Evolutionary conservation across 139 green algal genomes (phyloP).

Genomic region (Chlorella vulgaris): DNA sequence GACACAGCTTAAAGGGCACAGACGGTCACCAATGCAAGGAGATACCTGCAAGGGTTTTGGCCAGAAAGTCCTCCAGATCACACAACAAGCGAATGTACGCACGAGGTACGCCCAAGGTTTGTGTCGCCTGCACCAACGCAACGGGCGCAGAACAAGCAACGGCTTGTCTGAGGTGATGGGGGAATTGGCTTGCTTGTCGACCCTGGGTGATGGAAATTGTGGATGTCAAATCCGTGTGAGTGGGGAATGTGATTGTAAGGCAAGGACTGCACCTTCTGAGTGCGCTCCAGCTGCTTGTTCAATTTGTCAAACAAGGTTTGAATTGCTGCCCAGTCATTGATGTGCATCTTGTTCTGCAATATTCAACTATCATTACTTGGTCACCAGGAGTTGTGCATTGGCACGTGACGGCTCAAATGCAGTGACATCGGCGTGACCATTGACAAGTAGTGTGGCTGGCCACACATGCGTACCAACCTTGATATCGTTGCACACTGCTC

Average conservation of each 20-base stretch:
- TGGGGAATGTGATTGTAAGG: not conserved
- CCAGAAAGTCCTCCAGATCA: constrained; percentile 93
- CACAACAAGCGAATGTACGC: constrained; percentile 90
- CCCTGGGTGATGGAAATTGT: no score
- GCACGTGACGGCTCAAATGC: not conserved
- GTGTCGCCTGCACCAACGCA: constrained; percentile 10
- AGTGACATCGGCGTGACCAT: no score
- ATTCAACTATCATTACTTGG: not conserved
- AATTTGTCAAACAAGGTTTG: constrained; percentile 95
- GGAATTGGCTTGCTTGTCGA: no score
- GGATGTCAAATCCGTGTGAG: not conserved
- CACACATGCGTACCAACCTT: constrained; percentile 49
- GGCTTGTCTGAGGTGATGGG: no score
- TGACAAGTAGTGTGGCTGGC: no score
- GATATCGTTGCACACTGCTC: constrained; percentile 85
- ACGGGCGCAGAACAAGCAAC: no score
- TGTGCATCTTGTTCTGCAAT: constrained; percentile 96
- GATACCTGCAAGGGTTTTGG: constrained; percentile 74
- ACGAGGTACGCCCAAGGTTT: constrained; percentile 60
- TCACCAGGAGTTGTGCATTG: not conserved
- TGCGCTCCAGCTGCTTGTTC: constrained; percentile 98
- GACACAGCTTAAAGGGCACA: not conserved
- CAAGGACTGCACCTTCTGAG: constrained; percentile 55
- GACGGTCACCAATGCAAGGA: not conserved
- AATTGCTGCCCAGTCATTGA: constrained; percentile 96